A percentile compares a stretch with the other conserved stretches of the same genome.
Conservation (phyloP, 2,329 filamentous ascomycete genomes). For the Camillea tinctor region DNA sequence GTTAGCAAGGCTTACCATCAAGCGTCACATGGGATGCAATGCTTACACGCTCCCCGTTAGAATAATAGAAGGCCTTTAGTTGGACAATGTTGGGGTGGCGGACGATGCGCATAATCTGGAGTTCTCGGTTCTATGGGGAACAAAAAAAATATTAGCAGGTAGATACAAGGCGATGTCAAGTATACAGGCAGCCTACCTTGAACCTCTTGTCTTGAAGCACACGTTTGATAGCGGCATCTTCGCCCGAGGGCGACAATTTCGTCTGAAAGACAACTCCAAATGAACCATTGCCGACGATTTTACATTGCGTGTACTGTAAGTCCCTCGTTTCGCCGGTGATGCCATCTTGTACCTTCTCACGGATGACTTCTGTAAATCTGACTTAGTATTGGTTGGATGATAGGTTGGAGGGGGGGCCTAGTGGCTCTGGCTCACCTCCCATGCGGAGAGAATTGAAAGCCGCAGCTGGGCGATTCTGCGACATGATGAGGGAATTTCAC, state of each 20-base stretch:
- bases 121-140: slow-evolving; percentile 92
- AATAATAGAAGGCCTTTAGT: slow-evolving; percentile 99
- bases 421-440: slow-evolving; percentile 73
- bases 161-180: not conserved
- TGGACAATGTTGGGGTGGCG: slow-evolving; percentile 98
- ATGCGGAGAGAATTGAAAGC: slow-evolving; percentile 86
- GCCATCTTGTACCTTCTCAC: slow-evolving; percentile 98
- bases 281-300: slow-evolving; percentile 98
- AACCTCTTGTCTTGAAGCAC: slow-evolving; percentile 99
- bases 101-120: slow-evolving; percentile 99
- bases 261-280: slow-evolving; percentile 99
- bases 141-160: slow-evolving; percentile 15
- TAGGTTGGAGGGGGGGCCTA: slow-evolving; percentile 9
- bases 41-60: slow-evolving; percentile 91
- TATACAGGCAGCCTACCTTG: slow-evolving; percentile 65
- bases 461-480: slow-evolving; percentile 62
- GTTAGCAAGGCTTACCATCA: slow-evolving; percentile 14
- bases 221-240: slow-evolving; percentile 98
- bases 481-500: slow-evolving; percentile 30
- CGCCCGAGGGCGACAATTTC: slow-evolving; percentile 94
- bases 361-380: slow-evolving; percentile 77
- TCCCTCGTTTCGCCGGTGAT: slow-evolving; percentile 95
- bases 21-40: not conserved
- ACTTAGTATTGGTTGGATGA: slow-evolving; percentile 15
- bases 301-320: slow-evolving; percentile 98